These are phyloP conservation scores for Mortierella sp. DNA, from an alignment of 371 early-diverging fungal species.

Conservation along the genomic window DNA sequence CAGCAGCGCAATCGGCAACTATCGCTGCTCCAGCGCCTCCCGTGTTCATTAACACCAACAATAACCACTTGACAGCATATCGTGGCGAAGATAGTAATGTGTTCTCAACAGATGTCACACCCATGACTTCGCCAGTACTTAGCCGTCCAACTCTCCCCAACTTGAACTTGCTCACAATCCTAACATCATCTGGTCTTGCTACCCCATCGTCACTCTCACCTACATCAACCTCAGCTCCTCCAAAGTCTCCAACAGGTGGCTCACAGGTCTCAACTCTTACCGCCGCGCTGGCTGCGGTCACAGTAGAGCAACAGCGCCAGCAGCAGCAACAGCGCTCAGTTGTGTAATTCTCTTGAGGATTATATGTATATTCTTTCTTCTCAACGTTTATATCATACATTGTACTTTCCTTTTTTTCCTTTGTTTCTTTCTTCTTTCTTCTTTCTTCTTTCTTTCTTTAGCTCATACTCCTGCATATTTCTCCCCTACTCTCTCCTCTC, in stretches of 20 bases:
- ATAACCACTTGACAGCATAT: conserved; percentile 18
- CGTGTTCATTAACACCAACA: conserved; percentile 3
- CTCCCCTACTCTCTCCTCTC: background rate
- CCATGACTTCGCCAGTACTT: conserved; percentile 53
- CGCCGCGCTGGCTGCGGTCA: conserved; percentile 48
- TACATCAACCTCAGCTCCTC: conserved; percentile 29
- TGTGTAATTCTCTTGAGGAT: background rate
- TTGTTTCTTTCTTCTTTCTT: background rate
- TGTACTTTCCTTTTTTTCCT: conserved; percentile 3
- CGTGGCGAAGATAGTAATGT: conserved; percentile 29
- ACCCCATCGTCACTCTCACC: conserved; percentile 52
- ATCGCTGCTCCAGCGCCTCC: background rate
- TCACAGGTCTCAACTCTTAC: conserved; percentile 52
- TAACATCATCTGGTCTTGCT: conserved; percentile 24
- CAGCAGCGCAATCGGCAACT: background rate
- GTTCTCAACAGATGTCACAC: conserved; percentile 50
- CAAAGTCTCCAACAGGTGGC: conserved; percentile 27
- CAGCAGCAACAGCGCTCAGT: conserved; percentile 30
- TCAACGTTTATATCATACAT: background rate
- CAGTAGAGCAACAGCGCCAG: conserved; percentile 51
- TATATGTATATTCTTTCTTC: background rate
- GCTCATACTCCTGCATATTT: conserved; percentile 7
- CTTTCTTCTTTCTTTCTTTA: conserved; percentile 2
- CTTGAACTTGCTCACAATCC: conserved; percentile 37
- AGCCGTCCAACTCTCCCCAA: conserved; percentile 42